Percentiles rank a stretch among this genome's conserved stretches.
Evolutionary conservation across 73 alveolate genomes (phyloP).

Genomic region (Paramecium caudatum): DNA sequence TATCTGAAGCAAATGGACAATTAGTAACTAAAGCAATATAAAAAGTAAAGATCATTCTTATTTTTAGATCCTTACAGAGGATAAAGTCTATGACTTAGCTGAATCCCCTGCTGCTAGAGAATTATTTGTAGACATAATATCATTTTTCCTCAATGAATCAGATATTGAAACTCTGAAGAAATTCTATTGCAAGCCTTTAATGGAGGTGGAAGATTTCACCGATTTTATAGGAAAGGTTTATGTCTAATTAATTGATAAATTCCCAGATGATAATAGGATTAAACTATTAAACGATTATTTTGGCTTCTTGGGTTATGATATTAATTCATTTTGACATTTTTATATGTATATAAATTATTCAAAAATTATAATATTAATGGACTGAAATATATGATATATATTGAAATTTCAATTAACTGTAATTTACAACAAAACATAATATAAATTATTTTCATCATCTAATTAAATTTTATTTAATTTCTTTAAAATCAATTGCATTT

Average conservation of each 20-base stretch:
- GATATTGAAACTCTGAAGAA: conserved; percentile 5
- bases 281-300: conserved; percentile 5
- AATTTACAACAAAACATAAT: too few species aligned
- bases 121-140: conserved; percentile 40
- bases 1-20: neutral
- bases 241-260: neutral
- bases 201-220: conserved; percentile 4
- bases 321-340: too few species aligned
- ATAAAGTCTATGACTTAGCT: neutral
- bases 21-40: neutral
- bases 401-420: too few species aligned
- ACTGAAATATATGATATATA: too few species aligned
- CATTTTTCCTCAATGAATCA: conserved; percentile 25
- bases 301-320: conserved; percentile 1
- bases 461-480: too few species aligned
- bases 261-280: conserved; percentile 11
- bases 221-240: conserved; percentile 8
- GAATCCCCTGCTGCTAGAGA: conserved; percentile 43
- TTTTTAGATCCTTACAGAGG: conserved; percentile 14
- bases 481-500: too few species aligned
- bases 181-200: conserved; percentile 11
- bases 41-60: neutral
- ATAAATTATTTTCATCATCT: too few species aligned
- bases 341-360: too few species aligned
- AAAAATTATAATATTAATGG: too few species aligned